phyloP scores from a whole-genome alignment of 1,284 basidiomycete genomes.

The Xerocomus tenax region DNA sequence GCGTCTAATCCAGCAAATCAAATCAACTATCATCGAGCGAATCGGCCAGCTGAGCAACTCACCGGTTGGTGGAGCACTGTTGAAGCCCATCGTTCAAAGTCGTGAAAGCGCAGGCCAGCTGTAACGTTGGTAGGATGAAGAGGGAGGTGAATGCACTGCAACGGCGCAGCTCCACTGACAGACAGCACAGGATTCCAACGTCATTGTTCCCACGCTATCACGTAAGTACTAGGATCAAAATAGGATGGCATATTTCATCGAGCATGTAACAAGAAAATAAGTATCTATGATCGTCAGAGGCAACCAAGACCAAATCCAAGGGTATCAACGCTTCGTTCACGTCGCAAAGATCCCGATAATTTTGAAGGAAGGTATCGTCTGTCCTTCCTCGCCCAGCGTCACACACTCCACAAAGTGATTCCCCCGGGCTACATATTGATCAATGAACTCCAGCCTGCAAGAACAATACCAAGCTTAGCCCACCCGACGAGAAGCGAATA shows the following conservation, averaged over 20 bases:
- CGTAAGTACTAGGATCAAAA: too few species aligned
- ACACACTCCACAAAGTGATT: constrained; percentile 82
- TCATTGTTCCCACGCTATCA: constrained; percentile 24
- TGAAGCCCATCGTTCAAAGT: constrained; percentile 14
- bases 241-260: not conserved
- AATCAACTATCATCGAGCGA: not conserved
- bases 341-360: constrained; percentile 77
- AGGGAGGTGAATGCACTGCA: not conserved
- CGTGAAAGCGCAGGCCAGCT: not conserved
- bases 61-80: constrained; percentile 16
- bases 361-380: constrained; percentile 68
- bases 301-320: not conserved
- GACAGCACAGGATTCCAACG: constrained; percentile 16
- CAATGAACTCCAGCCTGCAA: constrained; percentile 67
- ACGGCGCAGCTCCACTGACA: not conserved
- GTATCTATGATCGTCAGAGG: constrained; percentile 2
- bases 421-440: constrained; percentile 65
- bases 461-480: constrained; percentile 1
- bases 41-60: not conserved
- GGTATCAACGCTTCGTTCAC: constrained; percentile 27
- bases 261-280: constrained; percentile 3
- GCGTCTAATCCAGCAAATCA: constrained; percentile 31
- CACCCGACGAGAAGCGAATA: not conserved
- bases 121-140: constrained; percentile 4
- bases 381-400: constrained; percentile 72